Base-by-base conservation (phyloP, 495 filamentous ascomycete genomes). In the Lasiosphaeria ovina region DNA sequence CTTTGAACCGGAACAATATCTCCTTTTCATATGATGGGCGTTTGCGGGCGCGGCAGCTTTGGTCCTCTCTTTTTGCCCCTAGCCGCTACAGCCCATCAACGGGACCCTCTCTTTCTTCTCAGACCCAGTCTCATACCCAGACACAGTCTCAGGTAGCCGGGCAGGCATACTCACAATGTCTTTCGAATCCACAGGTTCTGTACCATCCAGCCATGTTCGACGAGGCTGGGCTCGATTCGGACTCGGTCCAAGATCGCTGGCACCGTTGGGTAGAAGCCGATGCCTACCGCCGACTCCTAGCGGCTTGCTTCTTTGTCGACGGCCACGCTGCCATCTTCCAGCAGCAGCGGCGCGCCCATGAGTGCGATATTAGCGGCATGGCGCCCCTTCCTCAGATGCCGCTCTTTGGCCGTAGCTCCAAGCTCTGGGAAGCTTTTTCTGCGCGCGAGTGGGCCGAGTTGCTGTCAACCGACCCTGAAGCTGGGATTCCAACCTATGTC, bases 221-320 rank as follows among this genome's bases (percentile, higher is more conserved):
- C 38, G 59, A 66, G 16, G 55, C 63, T 17, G 48, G 69, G 60
- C 61, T 65, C 47, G 58, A 58, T 51, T 61, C 63, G 49, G 68
- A 73, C n/a, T 62, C 62, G n/a, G 47, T 65, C 51, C 61, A 74
- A 8, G 66, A 70, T 49, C 67, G 71, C 48, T 84, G 81, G 81
- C 69, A 62, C 3, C 64, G 66, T 66, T 84, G 81, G 80, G 62
- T 81, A 44, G 67, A 77, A 45, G 62, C 65, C 32, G 82, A 84
- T 63, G 71, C 76, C 31, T 71, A 67, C 61, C 78, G 77, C n/a
- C 76, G 82, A 40, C 74, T 83, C 53, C 66, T 81, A 16, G 72
- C 75, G 49, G 74, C 72, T 9, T 84, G 78, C 68, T 78, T 82
- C 69, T 65, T 80, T 62, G 69, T 77, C 57, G 81, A 84, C 68